A percentile compares a stretch with the other conserved stretches of the same genome.
These are phyloP conservation scores for Cordyceps cateniannulata DNA, from an alignment of 2,329 filamentous ascomycete species.

Conservation along the genomic window DNA sequence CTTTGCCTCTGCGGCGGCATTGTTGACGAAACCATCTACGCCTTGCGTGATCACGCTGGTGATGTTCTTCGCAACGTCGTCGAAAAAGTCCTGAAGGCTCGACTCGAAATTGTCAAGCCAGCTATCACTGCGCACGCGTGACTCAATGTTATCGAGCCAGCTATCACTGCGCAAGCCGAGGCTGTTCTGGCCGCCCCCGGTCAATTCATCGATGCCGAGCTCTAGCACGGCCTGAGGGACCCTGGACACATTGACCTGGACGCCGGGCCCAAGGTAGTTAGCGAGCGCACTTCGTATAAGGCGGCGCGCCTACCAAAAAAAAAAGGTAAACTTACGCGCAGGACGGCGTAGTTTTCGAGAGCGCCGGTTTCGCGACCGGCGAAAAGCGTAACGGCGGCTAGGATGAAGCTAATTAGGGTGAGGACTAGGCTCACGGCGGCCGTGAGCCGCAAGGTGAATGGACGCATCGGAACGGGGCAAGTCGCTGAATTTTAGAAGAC, in stretches of 20 bases:
- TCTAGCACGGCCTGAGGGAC: neutral
- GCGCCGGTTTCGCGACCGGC: neutral
- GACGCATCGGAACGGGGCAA: neutral
- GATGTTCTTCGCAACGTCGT: neutral
- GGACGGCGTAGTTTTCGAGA: slow-evolving; percentile 7
- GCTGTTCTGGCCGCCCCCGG: neutral
- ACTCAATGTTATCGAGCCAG: neutral
- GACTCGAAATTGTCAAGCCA: neutral
- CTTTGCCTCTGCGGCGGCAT: slow-evolving; percentile 34
- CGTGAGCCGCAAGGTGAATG: neutral
- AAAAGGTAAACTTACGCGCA: neutral
- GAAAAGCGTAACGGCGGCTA: neutral
- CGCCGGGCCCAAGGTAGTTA: neutral
- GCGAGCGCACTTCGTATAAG: too few species aligned
- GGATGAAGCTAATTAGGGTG: neutral
- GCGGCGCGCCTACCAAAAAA: too few species aligned
- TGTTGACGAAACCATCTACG: slow-evolving; percentile 33
- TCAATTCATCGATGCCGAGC: neutral
- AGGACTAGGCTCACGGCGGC: neutral
- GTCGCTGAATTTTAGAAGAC: too few species aligned
- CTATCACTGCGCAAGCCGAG: neutral
- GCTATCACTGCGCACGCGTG: neutral
- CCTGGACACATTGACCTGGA: slow-evolving; percentile 6
- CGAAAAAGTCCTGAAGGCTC: neutral
- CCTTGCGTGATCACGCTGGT: slow-evolving; percentile 25